phyloP scores from a whole-genome alignment of 768 basidiomycete species.

The Pisolithus albus region DNA sequence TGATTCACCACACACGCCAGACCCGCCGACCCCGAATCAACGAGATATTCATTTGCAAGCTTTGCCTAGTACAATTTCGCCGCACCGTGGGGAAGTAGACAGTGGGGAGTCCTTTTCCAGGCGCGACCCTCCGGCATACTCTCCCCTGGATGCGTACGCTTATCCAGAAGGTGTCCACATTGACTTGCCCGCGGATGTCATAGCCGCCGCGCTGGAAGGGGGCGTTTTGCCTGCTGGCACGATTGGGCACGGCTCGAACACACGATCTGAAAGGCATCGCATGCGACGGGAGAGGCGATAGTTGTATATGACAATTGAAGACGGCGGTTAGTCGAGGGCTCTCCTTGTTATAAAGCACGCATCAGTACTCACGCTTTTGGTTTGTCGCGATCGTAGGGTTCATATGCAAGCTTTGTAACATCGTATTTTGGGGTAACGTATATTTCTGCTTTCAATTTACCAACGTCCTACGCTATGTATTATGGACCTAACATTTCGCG shows the following conservation, averaged over 20 bases:
- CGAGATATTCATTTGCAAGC: conserved; percentile 79
- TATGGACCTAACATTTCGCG: conserved; percentile 16
- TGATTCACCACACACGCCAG: conserved; percentile 71
- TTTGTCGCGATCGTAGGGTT: background rate
- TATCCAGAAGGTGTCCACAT: conserved; percentile 89
- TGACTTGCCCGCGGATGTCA: conserved; percentile 88
- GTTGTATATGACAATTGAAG: conserved; percentile 4
- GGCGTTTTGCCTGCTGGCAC: conserved; percentile 52
- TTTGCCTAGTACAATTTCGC: conserved; percentile 31
- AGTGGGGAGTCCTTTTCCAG: conserved; percentile 33
- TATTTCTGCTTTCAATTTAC: conserved; percentile 21
- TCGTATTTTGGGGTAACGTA: conserved; percentile 8
- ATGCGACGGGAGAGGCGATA: conserved; percentile 43
- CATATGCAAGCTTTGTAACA: conserved; percentile 1
- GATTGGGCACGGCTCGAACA: conserved; percentile 43
- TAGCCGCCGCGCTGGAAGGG: conserved; percentile 82
- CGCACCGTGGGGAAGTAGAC: conserved; percentile 9
- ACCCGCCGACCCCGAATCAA: conserved; percentile 80
- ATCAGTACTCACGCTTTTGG: too few relatives aligned
- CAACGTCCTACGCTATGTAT: conserved; percentile 13
- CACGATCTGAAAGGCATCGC: conserved; percentile 51
- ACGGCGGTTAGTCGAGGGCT: conserved; percentile 12
- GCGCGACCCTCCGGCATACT: conserved; percentile 79
- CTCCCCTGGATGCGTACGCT: conserved; percentile 78
- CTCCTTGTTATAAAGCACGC: too few relatives aligned